phyloP scores from a whole-genome alignment of 805 yeast species.

The Cyberlindnera galapagoensis region DNA sequence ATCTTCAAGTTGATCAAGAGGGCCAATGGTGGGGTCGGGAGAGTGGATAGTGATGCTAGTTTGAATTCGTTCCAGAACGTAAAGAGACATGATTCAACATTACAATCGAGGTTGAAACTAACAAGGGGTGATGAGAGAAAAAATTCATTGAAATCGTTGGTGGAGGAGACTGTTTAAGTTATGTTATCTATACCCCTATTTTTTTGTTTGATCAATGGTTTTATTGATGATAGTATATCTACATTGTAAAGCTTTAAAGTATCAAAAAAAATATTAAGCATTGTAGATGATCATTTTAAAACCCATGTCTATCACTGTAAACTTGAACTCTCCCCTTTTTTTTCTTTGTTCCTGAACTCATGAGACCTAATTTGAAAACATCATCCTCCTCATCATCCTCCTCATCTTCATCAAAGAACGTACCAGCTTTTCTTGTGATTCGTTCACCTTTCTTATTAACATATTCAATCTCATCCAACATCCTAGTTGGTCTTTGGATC shows the following conservation, averaged over 20 bases:
- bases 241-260: too few relatives aligned
- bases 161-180: constrained; percentile 9
- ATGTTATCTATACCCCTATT: too few relatives aligned
- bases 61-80: too few relatives aligned
- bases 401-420: constrained; percentile 3
- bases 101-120: constrained; percentile 20
- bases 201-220: too few relatives aligned
- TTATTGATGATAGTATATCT: too few relatives aligned
- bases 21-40: background rate
- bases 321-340: too few relatives aligned
- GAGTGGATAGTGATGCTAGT: background rate
- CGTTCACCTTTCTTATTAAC: constrained; percentile 30
- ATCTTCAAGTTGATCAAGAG: constrained; percentile 61
- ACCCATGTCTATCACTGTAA: too few relatives aligned
- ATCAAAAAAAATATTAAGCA: too few relatives aligned
- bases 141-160: too few relatives aligned
- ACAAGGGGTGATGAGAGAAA: constrained; percentile 18
- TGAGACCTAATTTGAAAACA: too few relatives aligned
- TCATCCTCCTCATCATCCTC: constrained; percentile 5
- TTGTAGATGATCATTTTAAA: too few relatives aligned
- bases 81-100: constrained; percentile 18
- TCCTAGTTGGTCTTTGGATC: constrained; percentile 9
- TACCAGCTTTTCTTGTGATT: constrained; percentile 14
- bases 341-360: constrained; percentile 18
- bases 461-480: constrained; percentile 23